phyloP scores from a whole-genome alignment of 2,329 filamentous ascomycete genomes.

The Seiridium cupressi region DNA sequence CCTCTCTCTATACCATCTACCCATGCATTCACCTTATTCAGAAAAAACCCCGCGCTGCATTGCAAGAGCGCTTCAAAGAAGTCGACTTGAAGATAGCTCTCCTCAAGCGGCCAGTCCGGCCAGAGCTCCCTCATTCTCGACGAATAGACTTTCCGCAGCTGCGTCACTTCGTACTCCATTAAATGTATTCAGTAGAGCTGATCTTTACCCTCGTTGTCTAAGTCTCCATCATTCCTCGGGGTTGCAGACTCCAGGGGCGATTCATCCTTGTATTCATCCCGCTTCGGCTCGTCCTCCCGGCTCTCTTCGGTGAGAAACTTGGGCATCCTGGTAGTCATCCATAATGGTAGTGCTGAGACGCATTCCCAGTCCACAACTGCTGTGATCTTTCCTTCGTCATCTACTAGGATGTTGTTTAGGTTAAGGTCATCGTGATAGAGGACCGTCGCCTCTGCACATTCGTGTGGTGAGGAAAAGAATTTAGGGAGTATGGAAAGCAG shows the following conservation, averaged over 20 bases:
- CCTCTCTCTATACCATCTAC: background rate
- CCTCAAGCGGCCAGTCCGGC: slow-evolving; percentile 25
- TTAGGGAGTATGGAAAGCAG: background rate
- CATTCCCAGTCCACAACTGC: slow-evolving; percentile 43
- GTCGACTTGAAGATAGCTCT: background rate
- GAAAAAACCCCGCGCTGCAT: background rate
- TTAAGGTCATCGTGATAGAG: slow-evolving; percentile 36
- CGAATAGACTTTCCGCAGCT: slow-evolving; percentile 31
- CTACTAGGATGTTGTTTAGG: slow-evolving; percentile 37
- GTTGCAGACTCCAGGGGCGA: slow-evolving; percentile 10
- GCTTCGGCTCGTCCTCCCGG: slow-evolving; percentile 28
- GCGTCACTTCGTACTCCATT: slow-evolving; percentile 38
- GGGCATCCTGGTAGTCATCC: slow-evolving; percentile 25
- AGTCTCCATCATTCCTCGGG: background rate
- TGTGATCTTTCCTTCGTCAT: slow-evolving; percentile 31
- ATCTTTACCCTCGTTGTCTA: slow-evolving; percentile 37
- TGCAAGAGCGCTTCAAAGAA: background rate
- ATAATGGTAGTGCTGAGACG: slow-evolving; percentile 36
- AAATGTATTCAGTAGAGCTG: slow-evolving; percentile 38
- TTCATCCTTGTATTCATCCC: slow-evolving; percentile 28
- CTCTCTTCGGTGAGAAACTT: slow-evolving; percentile 14
- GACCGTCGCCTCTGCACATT: slow-evolving; percentile 25
- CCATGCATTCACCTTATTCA: background rate
- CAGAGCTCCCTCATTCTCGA: slow-evolving; percentile 27
- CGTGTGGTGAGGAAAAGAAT: background rate